Base-by-base conservation (phyloP, 129 eudicot genomes). In the Flaveria linearis region DNA sequence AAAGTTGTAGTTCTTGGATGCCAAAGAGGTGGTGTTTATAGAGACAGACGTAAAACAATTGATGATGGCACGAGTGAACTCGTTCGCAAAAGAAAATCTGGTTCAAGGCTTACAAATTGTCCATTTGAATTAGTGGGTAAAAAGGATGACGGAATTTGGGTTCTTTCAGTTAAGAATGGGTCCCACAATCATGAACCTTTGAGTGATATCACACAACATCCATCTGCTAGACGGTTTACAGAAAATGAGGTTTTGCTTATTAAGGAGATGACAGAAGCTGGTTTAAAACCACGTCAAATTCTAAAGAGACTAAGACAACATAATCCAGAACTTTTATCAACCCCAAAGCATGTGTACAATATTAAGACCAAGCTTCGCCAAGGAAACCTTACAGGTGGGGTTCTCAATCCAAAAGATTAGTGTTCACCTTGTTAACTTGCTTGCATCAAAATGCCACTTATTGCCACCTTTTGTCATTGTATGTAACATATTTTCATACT, bases 261-360 rank as follows among this genome's bases (percentile, higher is more conserved):
- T 63, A 92, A 92, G 75, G 97, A 89, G 75, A 89, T 92, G 96
- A 92, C 91, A 39, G 97, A 92, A 56, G 96, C 97, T 45, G 97
- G 97, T 68, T 71, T 87, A 67, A 92, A 89, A 82, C 97, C 97
- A 50, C 91, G 93, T 36, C 92, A 92, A 80, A 88, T 92, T 69
- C 77, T 92, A 7, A 86, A 92, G 81, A 89, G 88, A 80, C 78
- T 92, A 25, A 89, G 90, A 80, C 91, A 92, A 71, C 92, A 87
- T 65, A 92, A 92, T 77, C 97, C 97, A 4, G 90, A 89, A 84
- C 91, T 87, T 73, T 71, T 84, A 72, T 89, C 96, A 18, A 89
- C 97, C 22, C 93, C 96, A 22, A 87, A 86, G 78, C 96, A 92
- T 81, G 81, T 92, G 62, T 92, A 92, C 70, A 92, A 92, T 80